Base-by-base conservation (phyloP, 495 filamentous ascomycete genomes). In the Trichoderma parareesei region DNA sequence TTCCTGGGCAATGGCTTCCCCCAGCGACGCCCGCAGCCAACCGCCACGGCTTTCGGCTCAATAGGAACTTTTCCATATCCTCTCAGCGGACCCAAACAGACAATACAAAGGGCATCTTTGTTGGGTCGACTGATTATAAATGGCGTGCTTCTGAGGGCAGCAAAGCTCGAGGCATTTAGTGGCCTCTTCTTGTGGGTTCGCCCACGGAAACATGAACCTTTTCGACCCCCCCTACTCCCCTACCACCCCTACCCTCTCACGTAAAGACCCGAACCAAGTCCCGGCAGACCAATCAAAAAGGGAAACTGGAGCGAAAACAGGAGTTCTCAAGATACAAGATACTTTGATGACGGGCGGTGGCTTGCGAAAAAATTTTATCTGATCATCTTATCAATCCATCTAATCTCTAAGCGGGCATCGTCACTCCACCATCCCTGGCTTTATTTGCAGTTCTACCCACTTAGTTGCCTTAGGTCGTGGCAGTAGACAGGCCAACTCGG, bases 321-420 rank as follows among this genome's bases (percentile, higher is more conserved):
- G 9, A 49, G 20, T 8, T 35, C 14, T 18, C 9, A 27, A 57
- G 53, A 13, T 18, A 33, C 20, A 35, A 57, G 7, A 13, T 57
- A 57, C 13, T 57, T 20, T 9, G 53, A 37, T 57, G 33, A 18
- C 10, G 53, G 20, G 13, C 9, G 27, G 27, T 27, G 27, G 40
- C 40, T 57, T 38, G 53, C 16, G 53, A 57, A 57, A 57, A 57
- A 14, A 18, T 57, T 57, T 57, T 57, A 57, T 57, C 53, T 57
- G 53, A 57, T 57, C 53, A 57, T 57, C 53, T 57, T 57, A 57
- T 57, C 53, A 57, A 57, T 57, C 53, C 53, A 57, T 57, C 53
- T 57, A 57, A 57, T 57, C 53, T 57, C 53, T 57, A 57, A 27
- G 53, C 33, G 53, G 27, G 53, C 20, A 57, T 57, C 53, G 11